Conservation (phyloP, 164 flowering plant species). For the Magnolia kwangsiensis region DNA sequence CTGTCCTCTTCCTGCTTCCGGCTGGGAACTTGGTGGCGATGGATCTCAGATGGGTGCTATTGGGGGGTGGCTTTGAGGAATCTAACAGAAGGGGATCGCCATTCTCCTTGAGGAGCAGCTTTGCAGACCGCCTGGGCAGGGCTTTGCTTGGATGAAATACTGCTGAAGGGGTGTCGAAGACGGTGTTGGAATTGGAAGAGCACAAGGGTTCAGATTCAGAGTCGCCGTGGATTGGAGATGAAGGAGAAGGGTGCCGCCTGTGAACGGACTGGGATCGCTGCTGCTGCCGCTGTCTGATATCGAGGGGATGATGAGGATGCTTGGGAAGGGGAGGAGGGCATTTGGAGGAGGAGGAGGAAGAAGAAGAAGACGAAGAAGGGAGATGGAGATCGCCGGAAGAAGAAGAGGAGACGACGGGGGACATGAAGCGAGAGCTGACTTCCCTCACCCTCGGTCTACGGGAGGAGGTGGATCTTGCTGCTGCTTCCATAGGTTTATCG, state of each 20-base stretch:
- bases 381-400: constrained; percentile 24
- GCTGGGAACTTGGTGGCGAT: constrained; percentile 1
- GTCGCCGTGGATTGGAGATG: background rate
- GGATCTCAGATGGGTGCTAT: background rate
- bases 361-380: constrained; percentile 11
- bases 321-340: constrained; percentile 13
- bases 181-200: background rate
- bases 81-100: background rate
- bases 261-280: constrained; percentile 21
- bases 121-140: background rate
- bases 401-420: constrained; percentile 24
- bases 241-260: constrained; percentile 9
- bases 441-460: constrained; percentile 28
- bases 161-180: background rate
- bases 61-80: background rate
- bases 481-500: background rate
- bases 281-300: background rate
- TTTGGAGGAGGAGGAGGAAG: constrained; percentile 10
- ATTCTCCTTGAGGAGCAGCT: constrained; percentile 2
- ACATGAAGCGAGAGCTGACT: constrained; percentile 34
- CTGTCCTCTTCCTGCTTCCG: constrained; percentile 16
- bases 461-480: background rate
- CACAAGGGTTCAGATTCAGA: background rate
- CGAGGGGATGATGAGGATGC: constrained; percentile 9
- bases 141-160: background rate